These are phyloP conservation scores for Salmacisia buchloeana DNA, from an alignment of 1,284 basidiomycete species.

Conservation along the genomic window DNA sequence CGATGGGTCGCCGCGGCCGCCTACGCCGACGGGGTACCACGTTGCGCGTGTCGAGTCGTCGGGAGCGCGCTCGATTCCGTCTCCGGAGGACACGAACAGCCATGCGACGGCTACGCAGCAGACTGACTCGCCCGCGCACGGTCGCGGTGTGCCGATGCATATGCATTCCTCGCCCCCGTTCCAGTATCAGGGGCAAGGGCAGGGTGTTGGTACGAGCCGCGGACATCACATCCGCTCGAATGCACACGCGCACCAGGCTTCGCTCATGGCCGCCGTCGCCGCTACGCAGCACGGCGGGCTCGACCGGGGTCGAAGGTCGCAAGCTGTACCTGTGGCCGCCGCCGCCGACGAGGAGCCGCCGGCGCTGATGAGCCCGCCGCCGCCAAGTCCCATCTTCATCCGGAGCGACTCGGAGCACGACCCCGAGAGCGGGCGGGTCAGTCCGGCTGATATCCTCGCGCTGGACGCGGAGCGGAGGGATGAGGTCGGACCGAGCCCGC, in stretches of 20 bases:
- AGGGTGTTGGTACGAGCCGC: no score
- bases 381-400: background rate
- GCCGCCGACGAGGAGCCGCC: background rate
- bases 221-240: background rate
- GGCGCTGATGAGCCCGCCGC: background rate
- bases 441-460: background rate
- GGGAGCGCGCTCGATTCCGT: background rate
- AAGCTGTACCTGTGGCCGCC: background rate
- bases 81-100: background rate
- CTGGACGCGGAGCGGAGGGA: background rate
- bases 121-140: background rate
- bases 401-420: background rate
- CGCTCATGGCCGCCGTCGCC: background rate
- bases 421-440: background rate
- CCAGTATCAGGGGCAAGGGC: background rate
- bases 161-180: conserved; percentile 6
- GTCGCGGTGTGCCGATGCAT: background rate
- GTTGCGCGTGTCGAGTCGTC: background rate
- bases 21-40: background rate
- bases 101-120: no score
- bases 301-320: background rate
- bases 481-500: conserved; percentile 1
- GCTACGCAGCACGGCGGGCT: background rate
- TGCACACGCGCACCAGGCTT: background rate
- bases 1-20: background rate